Percentiles rank a stretch among this genome's conserved stretches.
Conservation (phyloP, 116 monocot genomes). For the Papilionanthe hybrid region DNA sequence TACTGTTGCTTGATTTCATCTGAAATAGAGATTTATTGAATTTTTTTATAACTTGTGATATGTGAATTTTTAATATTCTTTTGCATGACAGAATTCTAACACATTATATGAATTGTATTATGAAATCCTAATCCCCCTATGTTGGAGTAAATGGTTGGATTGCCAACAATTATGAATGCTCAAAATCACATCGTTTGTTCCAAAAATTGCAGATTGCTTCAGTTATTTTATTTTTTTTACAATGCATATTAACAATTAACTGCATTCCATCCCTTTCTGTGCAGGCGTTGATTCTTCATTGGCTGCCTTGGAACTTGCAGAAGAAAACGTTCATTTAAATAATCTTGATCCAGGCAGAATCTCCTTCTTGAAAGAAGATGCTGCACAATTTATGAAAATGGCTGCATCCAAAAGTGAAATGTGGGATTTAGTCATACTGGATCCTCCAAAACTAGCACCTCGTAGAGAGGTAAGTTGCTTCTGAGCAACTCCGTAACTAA, state of each 20-base stretch:
- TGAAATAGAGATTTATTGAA: no score
- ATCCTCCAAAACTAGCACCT: constrained; percentile 96
- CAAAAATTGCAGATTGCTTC: constrained; percentile 1
- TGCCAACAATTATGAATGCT: not conserved
- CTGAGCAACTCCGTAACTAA: not conserved
- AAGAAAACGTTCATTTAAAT: constrained; percentile 81
- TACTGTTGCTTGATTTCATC: no score
- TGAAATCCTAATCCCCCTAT: not conserved
- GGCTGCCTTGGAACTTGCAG: constrained; percentile 87
- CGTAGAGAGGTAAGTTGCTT: constrained; percentile 51
- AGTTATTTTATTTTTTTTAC: not conserved
- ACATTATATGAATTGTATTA: no score
- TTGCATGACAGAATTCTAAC: no score
- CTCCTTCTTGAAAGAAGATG: constrained; percentile 86
- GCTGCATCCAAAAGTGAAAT: constrained; percentile 57
- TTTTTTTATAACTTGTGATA: no score
- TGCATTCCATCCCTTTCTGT: not conserved
- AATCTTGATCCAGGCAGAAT: constrained; percentile 51
- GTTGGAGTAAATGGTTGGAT: not conserved
- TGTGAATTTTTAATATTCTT: no score
- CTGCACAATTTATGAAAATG: constrained; percentile 78
- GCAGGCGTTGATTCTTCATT: constrained; percentile 90
- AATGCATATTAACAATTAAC: not conserved
- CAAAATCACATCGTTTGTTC: not conserved
- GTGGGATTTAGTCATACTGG: constrained; percentile 91